phyloP scores from a whole-genome alignment of 176 grass and related monocot species.

The Sorghum bicolor region Sorghum_bicolor_NCBIv3 NC_012870.2:77525001-77525500 shows the following conservation, averaged over 20 bases:
- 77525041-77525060: conserved; percentile 3
- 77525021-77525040: background rate
- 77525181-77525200: conserved; percentile 20
- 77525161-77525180: conserved; percentile 80
- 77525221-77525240: conserved; percentile 22
- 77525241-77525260: conserved; percentile 31
- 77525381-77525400: conserved; percentile 10
- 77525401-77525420: background rate
- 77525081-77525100: background rate
- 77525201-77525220: conserved; percentile 21
- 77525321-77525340: conserved; percentile 17
- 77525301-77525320: background rate
- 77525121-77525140: conserved; percentile 96
- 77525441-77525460: background rate
- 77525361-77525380: background rate
- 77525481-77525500: background rate
- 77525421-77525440: background rate
- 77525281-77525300: conserved; percentile 16
- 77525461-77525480: background rate
- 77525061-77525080: background rate
- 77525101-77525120: conserved; percentile 69
- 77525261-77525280: conserved; percentile 19
- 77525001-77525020: conserved; percentile 8
- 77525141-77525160: conserved; percentile 95
- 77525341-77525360: background rate